Conservation (phyloP, 2,329 filamentous ascomycete species). For the Diaporthe vaccinii region DNA sequence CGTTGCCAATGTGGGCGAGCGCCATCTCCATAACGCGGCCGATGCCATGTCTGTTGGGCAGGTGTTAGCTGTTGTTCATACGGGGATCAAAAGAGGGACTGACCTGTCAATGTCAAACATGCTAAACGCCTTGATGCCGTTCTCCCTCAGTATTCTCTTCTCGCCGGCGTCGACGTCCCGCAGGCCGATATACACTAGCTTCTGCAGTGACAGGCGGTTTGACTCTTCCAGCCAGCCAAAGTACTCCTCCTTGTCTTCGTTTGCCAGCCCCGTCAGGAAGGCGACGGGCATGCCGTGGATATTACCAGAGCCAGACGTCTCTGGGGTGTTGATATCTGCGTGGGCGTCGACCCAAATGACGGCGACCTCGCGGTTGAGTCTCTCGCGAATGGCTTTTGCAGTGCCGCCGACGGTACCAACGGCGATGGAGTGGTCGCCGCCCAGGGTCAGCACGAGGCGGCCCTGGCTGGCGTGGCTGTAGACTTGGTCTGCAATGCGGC, state of each 20-base stretch:
- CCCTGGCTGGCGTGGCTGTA: conserved; percentile 88
- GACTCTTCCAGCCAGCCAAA: conserved; percentile 92
- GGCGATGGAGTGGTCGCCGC: conserved; percentile 96
- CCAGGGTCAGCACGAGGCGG: conserved; percentile 90
- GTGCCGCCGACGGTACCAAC: conserved; percentile 93
- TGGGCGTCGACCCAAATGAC: conserved; percentile 99
- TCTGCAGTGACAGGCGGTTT: conserved; percentile 77
- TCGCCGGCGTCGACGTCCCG: conserved; percentile 93
- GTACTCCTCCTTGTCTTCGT: conserved; percentile 79
- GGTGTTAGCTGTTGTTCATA: background rate
- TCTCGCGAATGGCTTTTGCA: conserved; percentile 87
- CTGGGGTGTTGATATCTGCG: conserved; percentile 96
- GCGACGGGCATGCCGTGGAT: conserved; percentile 98
- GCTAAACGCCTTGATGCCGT: conserved; percentile 95
- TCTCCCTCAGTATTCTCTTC: conserved; percentile 89
- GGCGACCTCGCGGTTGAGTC: conserved; percentile 85
- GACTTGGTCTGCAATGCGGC: conserved; percentile 84
- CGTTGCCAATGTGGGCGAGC: conserved; percentile 92
- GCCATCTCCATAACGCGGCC: conserved; percentile 98
- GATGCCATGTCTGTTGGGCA: conserved; percentile 80
- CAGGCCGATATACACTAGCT: conserved; percentile 97
- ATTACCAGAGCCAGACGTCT: conserved; percentile 90
- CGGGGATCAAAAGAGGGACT: conserved; percentile 43
- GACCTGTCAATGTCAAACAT: conserved; percentile 98
- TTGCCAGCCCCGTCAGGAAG: conserved; percentile 89